Evolutionary conservation across 2,329 filamentous ascomycete genomes (phyloP).

Genomic region (Diaporthe citrichinensis): DNA sequence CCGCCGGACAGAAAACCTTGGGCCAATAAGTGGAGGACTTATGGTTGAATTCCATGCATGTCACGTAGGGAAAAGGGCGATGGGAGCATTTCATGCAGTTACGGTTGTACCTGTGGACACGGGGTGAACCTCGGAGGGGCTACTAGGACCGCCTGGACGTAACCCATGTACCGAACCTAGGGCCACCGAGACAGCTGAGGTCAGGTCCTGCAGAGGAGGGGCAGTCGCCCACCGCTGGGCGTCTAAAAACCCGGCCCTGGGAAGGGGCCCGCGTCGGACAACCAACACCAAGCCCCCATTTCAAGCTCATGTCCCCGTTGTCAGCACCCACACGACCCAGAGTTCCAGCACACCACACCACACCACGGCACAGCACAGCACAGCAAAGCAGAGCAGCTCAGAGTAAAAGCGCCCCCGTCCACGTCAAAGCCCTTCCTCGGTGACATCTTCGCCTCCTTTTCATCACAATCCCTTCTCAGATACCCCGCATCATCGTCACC

Average conservation of each 20-base stretch:
- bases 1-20: background rate
- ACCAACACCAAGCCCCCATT: conserved; percentile 35
- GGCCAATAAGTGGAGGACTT: conserved; percentile 14
- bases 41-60: conserved; percentile 1
- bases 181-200: conserved; percentile 20
- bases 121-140: conserved; percentile 5
- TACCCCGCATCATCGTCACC: conserved; percentile 39
- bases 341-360: conserved; percentile 26
- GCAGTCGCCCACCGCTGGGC: conserved; percentile 26
- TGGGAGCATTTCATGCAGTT: conserved; percentile 24
- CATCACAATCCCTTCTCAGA: conserved; percentile 37
- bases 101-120: conserved; percentile 17
- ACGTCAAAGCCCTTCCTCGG: conserved; percentile 35
- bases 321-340: conserved; percentile 24
- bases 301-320: conserved; percentile 26
- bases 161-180: background rate
- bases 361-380: conserved; percentile 16
- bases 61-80: background rate
- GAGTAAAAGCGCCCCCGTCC: conserved; percentile 32
- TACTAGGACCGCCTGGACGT: conserved; percentile 10
- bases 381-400: conserved; percentile 8
- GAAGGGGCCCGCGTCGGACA: conserved; percentile 27
- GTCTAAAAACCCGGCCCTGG: conserved; percentile 29
- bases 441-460: conserved; percentile 37
- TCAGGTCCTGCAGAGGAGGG: conserved; percentile 21